Conservation (phyloP, 352 stramenopile species). For the Pythium grandisporangium region DNA sequence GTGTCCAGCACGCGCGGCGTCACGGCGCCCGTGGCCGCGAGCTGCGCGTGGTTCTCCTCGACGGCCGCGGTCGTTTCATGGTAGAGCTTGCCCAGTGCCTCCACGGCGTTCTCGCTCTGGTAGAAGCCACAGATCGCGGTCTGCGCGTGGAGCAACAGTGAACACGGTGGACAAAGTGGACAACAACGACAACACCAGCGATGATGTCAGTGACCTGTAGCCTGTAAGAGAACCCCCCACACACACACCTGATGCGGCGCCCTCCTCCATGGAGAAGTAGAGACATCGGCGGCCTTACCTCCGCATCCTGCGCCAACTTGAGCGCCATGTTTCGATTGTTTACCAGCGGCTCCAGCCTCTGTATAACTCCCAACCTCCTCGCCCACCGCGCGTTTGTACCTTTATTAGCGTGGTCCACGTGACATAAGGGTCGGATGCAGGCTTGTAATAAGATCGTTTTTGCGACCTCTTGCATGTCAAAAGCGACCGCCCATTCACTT, state of each 20-base stretch:
- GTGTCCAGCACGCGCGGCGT: conserved; percentile 21
- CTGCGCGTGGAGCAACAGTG: conserved; percentile 16
- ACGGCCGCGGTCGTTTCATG: conserved; percentile 16
- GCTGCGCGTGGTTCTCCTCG: no score
- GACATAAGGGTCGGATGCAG: no score
- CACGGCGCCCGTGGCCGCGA: not conserved
- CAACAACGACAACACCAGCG: no score
- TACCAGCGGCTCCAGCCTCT: no score
- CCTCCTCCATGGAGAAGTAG: no score
- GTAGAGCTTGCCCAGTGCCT: conserved; percentile 37
- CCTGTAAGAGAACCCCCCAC: no score
- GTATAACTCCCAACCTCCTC: no score
- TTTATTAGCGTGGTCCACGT: conserved; percentile 5
- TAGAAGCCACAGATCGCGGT: conserved; percentile 52
- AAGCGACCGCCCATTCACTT: no score
- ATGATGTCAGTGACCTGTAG: no score
- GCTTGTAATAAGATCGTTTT: no score
- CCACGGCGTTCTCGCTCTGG: conserved; percentile 36
- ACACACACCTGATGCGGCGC: no score
- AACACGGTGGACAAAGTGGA: not conserved
- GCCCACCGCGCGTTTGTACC: no score
- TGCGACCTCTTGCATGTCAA: conserved; percentile 5
- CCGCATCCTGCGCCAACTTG: conserved; percentile 42
- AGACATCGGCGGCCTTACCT: conserved; percentile 21
- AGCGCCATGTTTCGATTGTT: conserved; percentile 67